Percentiles rank a stretch among this genome's conserved stretches.
phyloP scores from a whole-genome alignment of 2,329 filamentous ascomycete species.

The Bipolaris victoriae region DNA sequence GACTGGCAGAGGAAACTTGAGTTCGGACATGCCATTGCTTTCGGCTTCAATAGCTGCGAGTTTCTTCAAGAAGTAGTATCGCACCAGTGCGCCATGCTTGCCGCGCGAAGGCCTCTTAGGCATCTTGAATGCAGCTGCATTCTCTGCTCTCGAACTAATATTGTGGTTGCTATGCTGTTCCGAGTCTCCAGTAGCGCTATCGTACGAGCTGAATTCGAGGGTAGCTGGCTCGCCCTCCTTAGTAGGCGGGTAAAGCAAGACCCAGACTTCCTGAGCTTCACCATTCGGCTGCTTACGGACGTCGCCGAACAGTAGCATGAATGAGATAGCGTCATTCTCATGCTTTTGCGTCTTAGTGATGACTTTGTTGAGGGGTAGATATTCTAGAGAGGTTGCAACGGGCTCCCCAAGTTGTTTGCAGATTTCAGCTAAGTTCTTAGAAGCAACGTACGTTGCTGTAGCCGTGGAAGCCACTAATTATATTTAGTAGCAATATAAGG shows the following conservation, averaged over 20 bases:
- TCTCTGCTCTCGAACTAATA: background rate
- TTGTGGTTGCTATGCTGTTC: background rate
- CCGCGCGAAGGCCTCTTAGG: background rate
- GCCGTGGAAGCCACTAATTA: background rate
- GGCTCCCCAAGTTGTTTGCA: background rate
- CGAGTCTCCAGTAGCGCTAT: background rate
- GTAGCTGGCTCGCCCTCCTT: background rate
- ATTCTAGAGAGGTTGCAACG: background rate
- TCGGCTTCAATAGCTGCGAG: background rate
- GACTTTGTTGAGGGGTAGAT: background rate
- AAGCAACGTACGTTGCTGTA: background rate
- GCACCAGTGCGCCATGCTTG: conserved; percentile 9
- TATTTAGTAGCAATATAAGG: background rate
- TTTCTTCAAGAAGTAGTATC: conserved; percentile 13
- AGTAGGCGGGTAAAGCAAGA: background rate
- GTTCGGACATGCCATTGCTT: background rate
- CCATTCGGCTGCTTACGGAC: background rate
- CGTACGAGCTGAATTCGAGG: background rate
- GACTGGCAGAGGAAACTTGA: background rate
- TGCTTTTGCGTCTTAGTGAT: background rate
- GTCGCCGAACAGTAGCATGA: conserved; percentile 1
- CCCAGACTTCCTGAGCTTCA: background rate
- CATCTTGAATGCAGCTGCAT: background rate
- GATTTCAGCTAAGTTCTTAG: background rate
- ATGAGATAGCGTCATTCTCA: background rate